Percentiles rank a stretch among this genome's conserved stretches.
phyloP scores from a whole-genome alignment of 805 yeast genomes.

The Grigorovia humatica region DNA sequence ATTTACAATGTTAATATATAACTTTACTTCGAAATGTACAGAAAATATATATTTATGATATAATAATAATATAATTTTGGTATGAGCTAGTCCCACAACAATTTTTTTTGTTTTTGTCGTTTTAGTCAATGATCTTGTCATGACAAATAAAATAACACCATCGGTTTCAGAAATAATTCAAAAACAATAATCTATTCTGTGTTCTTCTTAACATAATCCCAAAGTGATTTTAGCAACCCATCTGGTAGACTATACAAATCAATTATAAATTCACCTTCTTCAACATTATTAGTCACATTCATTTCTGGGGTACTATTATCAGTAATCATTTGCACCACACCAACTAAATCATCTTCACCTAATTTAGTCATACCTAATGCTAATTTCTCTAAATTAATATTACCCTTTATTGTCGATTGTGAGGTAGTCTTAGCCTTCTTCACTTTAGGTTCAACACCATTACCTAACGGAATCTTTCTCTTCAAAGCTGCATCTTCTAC shows the following conservation, averaged over 20 bases:
- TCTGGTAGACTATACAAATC: conserved; percentile 93
- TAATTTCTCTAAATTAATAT: conserved; percentile 77
- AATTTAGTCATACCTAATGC: conserved; percentile 84
- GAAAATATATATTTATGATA: too few species aligned
- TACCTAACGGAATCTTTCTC: conserved; percentile 16
- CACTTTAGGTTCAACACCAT: conserved; percentile 28
- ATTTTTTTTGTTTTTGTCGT: too few species aligned
- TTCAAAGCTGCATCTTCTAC: conserved; percentile 43
- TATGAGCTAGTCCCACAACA: too few species aligned
- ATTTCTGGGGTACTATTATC: conserved; percentile 92
- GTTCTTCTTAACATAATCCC: conserved; percentile 87
- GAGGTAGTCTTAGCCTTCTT: conserved; percentile 42
- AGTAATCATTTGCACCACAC: conserved; percentile 95
- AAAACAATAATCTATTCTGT: conserved; percentile 4
- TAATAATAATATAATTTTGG: background rate
- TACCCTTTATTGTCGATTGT: conserved; percentile 48
- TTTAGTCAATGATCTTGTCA: too few species aligned
- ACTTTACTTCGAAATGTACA: too few species aligned
- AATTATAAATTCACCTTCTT: conserved; percentile 95
- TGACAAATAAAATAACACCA: too few species aligned
- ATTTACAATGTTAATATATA: background rate
- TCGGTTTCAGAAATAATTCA: too few species aligned
- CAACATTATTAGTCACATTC: conserved; percentile 92
- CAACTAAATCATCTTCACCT: conserved; percentile 84
- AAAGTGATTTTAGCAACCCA: conserved; percentile 77